Evolutionary conservation across 2,329 filamentous ascomycete species (phyloP).

Genomic region (Exophiala oligosperma): DNA sequence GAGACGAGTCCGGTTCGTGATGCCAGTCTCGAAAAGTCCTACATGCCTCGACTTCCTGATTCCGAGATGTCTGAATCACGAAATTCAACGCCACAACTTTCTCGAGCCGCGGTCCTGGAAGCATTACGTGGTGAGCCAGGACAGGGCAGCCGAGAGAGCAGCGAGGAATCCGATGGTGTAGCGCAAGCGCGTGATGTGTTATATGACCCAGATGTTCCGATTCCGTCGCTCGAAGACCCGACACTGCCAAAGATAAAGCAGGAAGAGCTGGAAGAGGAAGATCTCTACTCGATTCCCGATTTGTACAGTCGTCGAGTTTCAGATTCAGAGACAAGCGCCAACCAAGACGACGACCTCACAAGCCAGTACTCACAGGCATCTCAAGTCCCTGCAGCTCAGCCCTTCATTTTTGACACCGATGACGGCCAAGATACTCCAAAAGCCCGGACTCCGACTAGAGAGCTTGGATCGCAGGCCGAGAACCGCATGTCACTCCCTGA

Average conservation of each 20-base stretch:
- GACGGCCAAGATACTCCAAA: constrained; percentile 50
- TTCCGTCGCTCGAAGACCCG: constrained; percentile 76
- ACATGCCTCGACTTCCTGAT: constrained; percentile 32
- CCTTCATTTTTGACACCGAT: constrained; percentile 32
- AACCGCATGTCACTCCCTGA: constrained; percentile 45
- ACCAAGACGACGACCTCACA: constrained; percentile 46
- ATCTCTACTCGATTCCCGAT: constrained; percentile 68
- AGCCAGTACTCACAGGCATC: constrained; percentile 56
- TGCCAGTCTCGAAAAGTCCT: constrained; percentile 33
- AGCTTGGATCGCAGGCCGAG: constrained; percentile 4
- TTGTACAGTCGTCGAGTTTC: constrained; percentile 56
- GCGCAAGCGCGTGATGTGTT: constrained; percentile 29
- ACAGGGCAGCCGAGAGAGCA: constrained; percentile 52
- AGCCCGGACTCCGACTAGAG: constrained; percentile 33
- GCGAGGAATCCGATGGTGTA: constrained; percentile 41
- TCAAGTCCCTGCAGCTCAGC: constrained; percentile 30
- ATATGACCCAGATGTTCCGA: constrained; percentile 84
- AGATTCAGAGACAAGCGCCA: constrained; percentile 30
- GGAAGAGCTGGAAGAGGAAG: constrained; percentile 58
- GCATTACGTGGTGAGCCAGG: constrained; percentile 64
- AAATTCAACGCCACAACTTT: constrained; percentile 56
- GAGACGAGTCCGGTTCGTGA: constrained; percentile 41
- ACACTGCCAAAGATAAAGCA: constrained; percentile 57
- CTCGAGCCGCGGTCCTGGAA: constrained; percentile 87
- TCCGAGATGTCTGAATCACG: constrained; percentile 64